These are phyloP conservation scores for Blastomyces emzantsi DNA, from an alignment of 2,329 filamentous ascomycete species.

Conservation along the genomic window DNA sequence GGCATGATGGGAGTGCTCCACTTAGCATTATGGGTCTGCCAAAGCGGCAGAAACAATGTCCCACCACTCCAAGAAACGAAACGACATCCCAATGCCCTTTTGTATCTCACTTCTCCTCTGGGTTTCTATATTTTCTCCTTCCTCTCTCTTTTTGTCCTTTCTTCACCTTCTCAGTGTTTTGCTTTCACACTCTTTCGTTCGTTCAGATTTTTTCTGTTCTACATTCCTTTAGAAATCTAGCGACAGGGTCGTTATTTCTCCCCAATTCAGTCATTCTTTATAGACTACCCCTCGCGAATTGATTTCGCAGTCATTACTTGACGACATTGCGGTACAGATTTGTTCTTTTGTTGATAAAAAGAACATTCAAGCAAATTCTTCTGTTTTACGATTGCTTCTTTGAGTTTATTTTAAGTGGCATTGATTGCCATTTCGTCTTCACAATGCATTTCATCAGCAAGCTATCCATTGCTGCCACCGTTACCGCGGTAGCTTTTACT, in stretches of 20 bases:
- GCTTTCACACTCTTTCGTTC: conserved; percentile 14
- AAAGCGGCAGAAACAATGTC: neutral
- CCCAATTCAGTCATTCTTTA: conserved; percentile 15
- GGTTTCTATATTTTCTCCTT: conserved; percentile 9
- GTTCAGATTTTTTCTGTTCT: conserved; percentile 13
- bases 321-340: conserved; percentile 9
- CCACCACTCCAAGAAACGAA: conserved; percentile 5
- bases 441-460: conserved; percentile 33
- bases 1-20: neutral
- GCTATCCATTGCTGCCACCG: conserved; percentile 28
- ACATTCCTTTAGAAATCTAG: conserved; percentile 7
- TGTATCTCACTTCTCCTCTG: conserved; percentile 8
- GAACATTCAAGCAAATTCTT: conserved; percentile 10
- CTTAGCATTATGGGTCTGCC: neutral
- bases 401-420: conserved; percentile 14
- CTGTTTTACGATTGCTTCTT: conserved; percentile 10
- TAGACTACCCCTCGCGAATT: conserved; percentile 24
- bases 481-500: conserved; percentile 28
- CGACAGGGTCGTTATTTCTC: conserved; percentile 13
- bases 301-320: conserved; percentile 25
- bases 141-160: conserved; percentile 17
- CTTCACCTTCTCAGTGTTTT: conserved; percentile 13
- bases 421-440: conserved; percentile 20
- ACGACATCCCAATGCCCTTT: neutral
- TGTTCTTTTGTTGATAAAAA: conserved; percentile 13